Conservation (phyloP, 371 early-diverging fungal species). For the Parasitella parasitica region DNA sequence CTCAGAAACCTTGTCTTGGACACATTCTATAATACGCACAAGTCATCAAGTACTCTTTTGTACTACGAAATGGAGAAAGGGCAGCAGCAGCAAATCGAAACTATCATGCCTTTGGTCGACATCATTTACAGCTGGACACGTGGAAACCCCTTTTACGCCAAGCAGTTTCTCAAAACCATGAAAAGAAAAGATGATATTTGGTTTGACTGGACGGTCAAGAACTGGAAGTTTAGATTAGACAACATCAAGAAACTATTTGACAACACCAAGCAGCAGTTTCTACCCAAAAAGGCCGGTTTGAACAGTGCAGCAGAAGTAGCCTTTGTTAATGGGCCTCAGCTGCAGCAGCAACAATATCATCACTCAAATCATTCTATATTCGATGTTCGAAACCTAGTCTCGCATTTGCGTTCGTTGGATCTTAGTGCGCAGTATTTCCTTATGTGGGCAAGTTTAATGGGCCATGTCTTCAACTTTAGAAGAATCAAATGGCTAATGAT, state of each 20-base stretch:
- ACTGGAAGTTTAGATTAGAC: slow-evolving; percentile 44
- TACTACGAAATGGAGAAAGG: slow-evolving; percentile 11
- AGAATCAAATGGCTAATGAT: slow-evolving; percentile 43
- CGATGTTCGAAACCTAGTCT: slow-evolving; percentile 38
- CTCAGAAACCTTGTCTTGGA: slow-evolving; percentile 32
- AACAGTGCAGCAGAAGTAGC: background rate
- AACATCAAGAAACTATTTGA: slow-evolving; percentile 27
- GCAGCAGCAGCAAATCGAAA: background rate
- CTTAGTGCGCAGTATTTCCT: slow-evolving; percentile 28
- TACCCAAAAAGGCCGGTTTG: background rate
- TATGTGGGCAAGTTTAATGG: slow-evolving; percentile 48
- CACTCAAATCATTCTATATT: slow-evolving; percentile 5
- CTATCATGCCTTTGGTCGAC: slow-evolving; percentile 25
- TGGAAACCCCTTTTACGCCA: slow-evolving; percentile 48
- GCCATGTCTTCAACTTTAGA: slow-evolving; percentile 36
- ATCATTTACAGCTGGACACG: slow-evolving; percentile 38
- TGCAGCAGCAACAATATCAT: background rate
- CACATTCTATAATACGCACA: slow-evolving; percentile 29
- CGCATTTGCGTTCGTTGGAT: slow-evolving; percentile 38
- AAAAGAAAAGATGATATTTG: slow-evolving; percentile 46
- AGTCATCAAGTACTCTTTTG: background rate
- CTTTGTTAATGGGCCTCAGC: background rate
- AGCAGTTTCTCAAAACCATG: slow-evolving; percentile 42
- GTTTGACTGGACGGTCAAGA: slow-evolving; percentile 45
- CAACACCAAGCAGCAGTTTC: slow-evolving; percentile 1